A percentile compares a stretch with the other conserved stretches of the same genome.
Conservation (phyloP, 1,139 yeast species). For the Candida tetrigidarum region DNA sequence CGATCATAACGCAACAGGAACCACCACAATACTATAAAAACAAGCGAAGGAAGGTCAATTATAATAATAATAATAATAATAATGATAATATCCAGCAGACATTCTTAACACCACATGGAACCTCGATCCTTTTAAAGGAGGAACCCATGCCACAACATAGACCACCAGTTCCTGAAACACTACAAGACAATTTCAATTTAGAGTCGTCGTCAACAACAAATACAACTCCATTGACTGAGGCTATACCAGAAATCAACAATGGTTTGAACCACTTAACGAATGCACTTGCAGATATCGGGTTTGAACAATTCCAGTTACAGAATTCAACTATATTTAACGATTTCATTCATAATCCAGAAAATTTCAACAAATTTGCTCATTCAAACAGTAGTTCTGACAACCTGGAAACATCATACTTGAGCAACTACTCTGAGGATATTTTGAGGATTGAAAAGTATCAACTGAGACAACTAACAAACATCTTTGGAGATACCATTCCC, state of each 20-base stretch:
- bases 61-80: too few species aligned
- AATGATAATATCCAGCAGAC: neutral
- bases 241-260: constrained; percentile 4
- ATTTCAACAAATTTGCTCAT: neutral
- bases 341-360: constrained; percentile 20
- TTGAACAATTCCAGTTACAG: constrained; percentile 30
- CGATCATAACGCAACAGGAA: neutral
- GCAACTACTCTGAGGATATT: constrained; percentile 26
- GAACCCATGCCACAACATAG: neutral
- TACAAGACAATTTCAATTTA: neutral
- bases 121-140: constrained; percentile 1
- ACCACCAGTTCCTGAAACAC: neutral
- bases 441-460: constrained; percentile 25
- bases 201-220: neutral
- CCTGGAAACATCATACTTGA: constrained; percentile 16
- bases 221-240: neutral
- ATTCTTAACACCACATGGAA: constrained; percentile 10
- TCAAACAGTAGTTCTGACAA: neutral
- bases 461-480: constrained; percentile 12
- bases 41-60: neutral
- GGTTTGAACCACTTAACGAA: constrained; percentile 34
- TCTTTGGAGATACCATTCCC: constrained; percentile 12
- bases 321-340: constrained; percentile 34
- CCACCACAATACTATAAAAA: constrained; percentile 2
- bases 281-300: constrained; percentile 35